A percentile compares a stretch with the other conserved stretches of the same genome.
These are phyloP conservation scores for Xeromyces bisporus DNA, from an alignment of 495 filamentous ascomycete genomes.

Conservation along the genomic window DNA sequence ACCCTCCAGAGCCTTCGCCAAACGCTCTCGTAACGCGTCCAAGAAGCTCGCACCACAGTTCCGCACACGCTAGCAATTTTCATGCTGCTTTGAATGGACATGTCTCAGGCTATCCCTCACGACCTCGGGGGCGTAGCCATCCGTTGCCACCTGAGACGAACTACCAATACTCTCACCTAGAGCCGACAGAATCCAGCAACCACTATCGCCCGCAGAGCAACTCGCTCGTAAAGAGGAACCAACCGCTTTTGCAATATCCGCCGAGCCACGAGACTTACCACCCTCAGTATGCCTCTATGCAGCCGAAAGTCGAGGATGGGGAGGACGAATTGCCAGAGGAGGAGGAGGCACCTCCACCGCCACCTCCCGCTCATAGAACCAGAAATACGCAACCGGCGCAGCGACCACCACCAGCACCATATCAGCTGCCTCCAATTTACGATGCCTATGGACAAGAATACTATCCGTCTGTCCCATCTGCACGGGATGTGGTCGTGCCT, in stretches of 20 bases:
- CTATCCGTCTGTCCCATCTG: slow-evolving; percentile 7
- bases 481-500: slow-evolving; percentile 38
- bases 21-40: too few relatives aligned
- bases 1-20: too few relatives aligned
- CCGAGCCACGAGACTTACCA: slow-evolving; percentile 15
- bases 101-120: too few relatives aligned
- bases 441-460: slow-evolving; percentile 20
- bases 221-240: slow-evolving; percentile 6
- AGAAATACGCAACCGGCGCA: slow-evolving; percentile 13
- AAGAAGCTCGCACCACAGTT: too few relatives aligned
- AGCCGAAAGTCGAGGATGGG: slow-evolving; percentile 53
- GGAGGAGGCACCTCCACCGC: slow-evolving; percentile 32
- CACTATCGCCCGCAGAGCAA: slow-evolving; percentile 14
- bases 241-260: slow-evolving; percentile 7
- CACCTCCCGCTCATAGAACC: slow-evolving; percentile 31
- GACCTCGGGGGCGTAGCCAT: too few relatives aligned
- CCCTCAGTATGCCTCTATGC: slow-evolving; percentile 37
- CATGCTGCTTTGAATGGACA: too few relatives aligned
- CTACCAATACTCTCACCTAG: slow-evolving; percentile 2
- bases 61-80: too few relatives aligned
- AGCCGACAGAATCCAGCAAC: background rate
- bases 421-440: slow-evolving; percentile 11
- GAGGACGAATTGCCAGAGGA: slow-evolving; percentile 8
- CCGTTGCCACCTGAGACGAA: slow-evolving; percentile 6
- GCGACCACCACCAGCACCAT: slow-evolving; percentile 13